phyloP scores from a whole-genome alignment of 805 yeast species.

The Myxozyma geophila region DNA sequence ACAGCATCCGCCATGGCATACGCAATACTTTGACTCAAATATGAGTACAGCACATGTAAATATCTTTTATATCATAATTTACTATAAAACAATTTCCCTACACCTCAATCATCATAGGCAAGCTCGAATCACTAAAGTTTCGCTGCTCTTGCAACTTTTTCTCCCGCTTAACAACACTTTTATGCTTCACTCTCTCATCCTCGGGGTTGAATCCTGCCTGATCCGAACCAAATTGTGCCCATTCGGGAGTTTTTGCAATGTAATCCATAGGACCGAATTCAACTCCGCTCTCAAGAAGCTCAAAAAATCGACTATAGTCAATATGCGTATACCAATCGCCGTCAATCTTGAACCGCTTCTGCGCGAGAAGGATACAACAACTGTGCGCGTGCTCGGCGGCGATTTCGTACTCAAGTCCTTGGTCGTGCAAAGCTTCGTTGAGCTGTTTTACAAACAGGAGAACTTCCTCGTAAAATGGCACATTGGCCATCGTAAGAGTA shows the following conservation, averaged over 20 bases:
- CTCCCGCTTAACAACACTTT: conserved; percentile 22
- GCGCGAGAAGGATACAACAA: conserved; percentile 86
- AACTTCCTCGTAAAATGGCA: conserved; percentile 93
- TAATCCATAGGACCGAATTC: conserved; percentile 81
- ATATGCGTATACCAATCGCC: conserved; percentile 89
- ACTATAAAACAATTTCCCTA: neutral
- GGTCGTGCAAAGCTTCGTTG: conserved; percentile 60
- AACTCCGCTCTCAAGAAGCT: conserved; percentile 65
- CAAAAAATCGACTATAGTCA: conserved; percentile 76
- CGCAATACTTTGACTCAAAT: too few species aligned
- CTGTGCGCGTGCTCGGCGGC: conserved; percentile 97
- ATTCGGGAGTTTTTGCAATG: conserved; percentile 76
- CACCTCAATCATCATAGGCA: conserved; percentile 14
- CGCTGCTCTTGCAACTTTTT: conserved; percentile 1
- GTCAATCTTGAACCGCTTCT: conserved; percentile 67
- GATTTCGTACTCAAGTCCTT: conserved; percentile 75
- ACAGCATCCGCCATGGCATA: too few species aligned
- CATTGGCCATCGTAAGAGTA: conserved; percentile 86
- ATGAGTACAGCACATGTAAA: too few species aligned
- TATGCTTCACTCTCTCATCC: conserved; percentile 59
- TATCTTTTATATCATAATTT: neutral
- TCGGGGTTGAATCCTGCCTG: conserved; percentile 90
- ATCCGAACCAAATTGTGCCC: conserved; percentile 89
- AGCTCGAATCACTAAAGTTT: conserved; percentile 2
- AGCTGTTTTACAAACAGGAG: conserved; percentile 70